Evolutionary conservation across 2,329 filamentous ascomycete species (phyloP), one percentile per base, ranked within the genome.

Genomic region (Fusarium redolens): DNA sequence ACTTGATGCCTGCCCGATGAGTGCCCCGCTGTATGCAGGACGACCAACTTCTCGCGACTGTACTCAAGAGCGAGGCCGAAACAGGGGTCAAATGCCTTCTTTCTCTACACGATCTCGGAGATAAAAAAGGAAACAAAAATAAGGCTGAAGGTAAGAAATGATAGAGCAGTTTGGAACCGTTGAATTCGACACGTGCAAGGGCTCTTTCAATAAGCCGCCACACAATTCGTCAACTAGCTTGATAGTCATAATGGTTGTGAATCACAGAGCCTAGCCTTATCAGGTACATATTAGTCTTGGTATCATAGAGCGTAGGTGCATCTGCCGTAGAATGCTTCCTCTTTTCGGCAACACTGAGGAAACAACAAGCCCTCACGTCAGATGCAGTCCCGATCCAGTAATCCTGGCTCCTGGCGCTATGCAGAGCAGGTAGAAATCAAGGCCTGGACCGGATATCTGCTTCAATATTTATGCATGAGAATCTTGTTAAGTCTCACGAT

Each of bases 51-150:
- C 66, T 72, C 69, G 69, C 69, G 69, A 48, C 50, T 56, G 41
- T 15, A 20, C 50, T 25, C 47, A 71, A 65, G 30, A 12, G 58
- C 69, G 69, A 72, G 69, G 50, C 69, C 69, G 69, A 72, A 62
- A 22, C 20, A 57, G 25, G 13, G 28, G 12, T 44, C 7, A 9
- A 33, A 13, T 28, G 4, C 2, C 12, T 1, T 15, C 5, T 0
- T 10, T 18, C 22, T 7, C 0, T 10, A 7, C 2, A 1, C 5
- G 5, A 17, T 3, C 18, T 1, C 33, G 13, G 8, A 7, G 7
- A 5, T 18, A 10, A 37, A 17, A 13, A 20, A 0, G 8, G 10
- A 25, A 11, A 25, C 0, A 11, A n/a, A 11, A 28, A 4, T 28
- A 18, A 22, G n/a, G 30, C 8, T 35, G 2, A 17, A 28, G 5